A percentile compares a stretch with the other conserved stretches of the same genome.
These are phyloP conservation scores for Malus fusca DNA, from an alignment of 306 rosid genomes.

Conservation along the genomic window DNA sequence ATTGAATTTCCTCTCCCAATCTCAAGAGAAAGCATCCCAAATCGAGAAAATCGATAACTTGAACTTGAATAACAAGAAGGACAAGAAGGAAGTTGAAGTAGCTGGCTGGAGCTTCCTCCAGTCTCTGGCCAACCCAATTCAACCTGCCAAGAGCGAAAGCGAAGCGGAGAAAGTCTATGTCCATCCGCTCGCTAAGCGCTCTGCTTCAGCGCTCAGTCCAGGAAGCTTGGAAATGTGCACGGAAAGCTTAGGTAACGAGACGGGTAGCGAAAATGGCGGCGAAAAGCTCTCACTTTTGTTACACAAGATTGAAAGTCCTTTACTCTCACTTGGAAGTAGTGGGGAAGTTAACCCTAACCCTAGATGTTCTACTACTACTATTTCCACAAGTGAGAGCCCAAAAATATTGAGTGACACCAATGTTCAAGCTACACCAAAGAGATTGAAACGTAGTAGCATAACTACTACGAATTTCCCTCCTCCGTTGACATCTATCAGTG, in stretches of 20 bases:
- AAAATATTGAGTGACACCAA: neutral
- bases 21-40: neutral
- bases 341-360: neutral
- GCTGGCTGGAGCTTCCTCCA: conserved; percentile 43
- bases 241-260: conserved; percentile 67
- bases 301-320: conserved; percentile 15
- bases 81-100: conserved; percentile 5
- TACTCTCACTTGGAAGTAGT: conserved; percentile 14
- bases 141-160: conserved; percentile 12
- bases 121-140: conserved; percentile 21
- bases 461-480: conserved; percentile 48
- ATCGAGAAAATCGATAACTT: neutral
- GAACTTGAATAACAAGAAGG: neutral
- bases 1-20: neutral
- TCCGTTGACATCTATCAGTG: conserved; percentile 50
- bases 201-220: conserved; percentile 38
- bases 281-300: neutral
- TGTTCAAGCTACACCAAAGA: conserved; percentile 11
- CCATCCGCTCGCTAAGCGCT: conserved; percentile 39
- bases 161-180: conserved; percentile 35
- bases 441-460: conserved; percentile 7
- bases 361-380: neutral
- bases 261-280: conserved; percentile 45
- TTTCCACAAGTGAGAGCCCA: neutral
- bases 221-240: conserved; percentile 77